A percentile compares a stretch with the other conserved stretches of the same genome.
Conservation (phyloP, 2,329 filamentous ascomycete genomes). For the Aspergillus uvarum region DNA sequence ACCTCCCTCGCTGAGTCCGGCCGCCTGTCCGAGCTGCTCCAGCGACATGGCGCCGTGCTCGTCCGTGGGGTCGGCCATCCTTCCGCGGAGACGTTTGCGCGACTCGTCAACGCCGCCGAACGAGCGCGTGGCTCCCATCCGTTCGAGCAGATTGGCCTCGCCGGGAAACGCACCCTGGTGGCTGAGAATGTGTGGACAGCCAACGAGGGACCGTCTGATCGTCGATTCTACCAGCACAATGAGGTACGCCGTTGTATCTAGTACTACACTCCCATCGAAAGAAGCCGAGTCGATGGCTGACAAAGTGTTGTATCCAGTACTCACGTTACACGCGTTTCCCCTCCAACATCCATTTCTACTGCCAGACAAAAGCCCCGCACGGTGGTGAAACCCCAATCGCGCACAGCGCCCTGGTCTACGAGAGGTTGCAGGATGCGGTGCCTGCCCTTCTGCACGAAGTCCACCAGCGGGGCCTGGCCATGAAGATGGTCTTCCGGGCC, state of each 20-base stretch:
- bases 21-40: background rate
- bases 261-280: background rate
- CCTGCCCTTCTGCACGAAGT: background rate
- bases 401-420: background rate
- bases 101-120: background rate
- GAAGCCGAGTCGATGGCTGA: background rate
- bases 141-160: background rate
- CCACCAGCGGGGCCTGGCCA: background rate
- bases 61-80: background rate
- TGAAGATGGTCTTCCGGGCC: background rate
- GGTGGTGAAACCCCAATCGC: background rate
- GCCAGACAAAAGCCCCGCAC: background rate
- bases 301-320: background rate
- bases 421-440: background rate
- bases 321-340: background rate
- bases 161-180: background rate
- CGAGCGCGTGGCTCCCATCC: background rate
- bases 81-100: background rate
- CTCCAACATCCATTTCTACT: background rate
- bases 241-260: background rate
- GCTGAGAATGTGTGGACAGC: background rate
- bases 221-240: background rate
- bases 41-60: background rate
- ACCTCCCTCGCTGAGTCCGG: background rate
- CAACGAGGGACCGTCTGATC: background rate